Conservation (phyloP, 2,329 filamentous ascomycete genomes). For the Apiospora hydei region DNA sequence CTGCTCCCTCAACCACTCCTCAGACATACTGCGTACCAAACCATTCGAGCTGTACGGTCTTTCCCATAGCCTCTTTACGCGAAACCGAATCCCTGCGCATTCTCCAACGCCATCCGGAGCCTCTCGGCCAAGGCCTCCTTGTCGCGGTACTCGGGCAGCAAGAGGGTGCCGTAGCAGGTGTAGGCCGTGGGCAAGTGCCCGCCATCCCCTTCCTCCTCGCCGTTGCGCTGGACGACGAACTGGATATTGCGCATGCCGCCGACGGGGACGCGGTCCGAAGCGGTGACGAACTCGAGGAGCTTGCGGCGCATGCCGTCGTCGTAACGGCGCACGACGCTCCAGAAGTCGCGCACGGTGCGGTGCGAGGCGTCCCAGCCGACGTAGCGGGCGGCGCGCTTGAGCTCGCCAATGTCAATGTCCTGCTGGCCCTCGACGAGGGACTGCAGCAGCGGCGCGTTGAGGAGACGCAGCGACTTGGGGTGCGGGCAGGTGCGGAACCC, state of each 20-base stretch:
- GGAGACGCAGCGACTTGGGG: slow-evolving; percentile 73
- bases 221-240: slow-evolving; percentile 84
- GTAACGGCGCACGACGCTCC: slow-evolving; percentile 77
- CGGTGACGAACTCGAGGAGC: slow-evolving; percentile 93
- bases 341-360: slow-evolving; percentile 79
- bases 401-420: slow-evolving; percentile 77
- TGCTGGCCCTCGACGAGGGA: slow-evolving; percentile 83
- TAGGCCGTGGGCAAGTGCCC: slow-evolving; percentile 81
- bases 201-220: slow-evolving; percentile 62
- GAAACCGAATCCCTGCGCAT: slow-evolving; percentile 89
- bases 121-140: slow-evolving; percentile 75
- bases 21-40: background rate
- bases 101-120: slow-evolving; percentile 84
- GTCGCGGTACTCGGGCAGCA: slow-evolving; percentile 82
- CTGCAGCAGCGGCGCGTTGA: slow-evolving; percentile 75
- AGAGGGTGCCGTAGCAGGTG: slow-evolving; percentile 90
- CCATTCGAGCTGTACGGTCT: background rate
- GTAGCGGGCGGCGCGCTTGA: slow-evolving; percentile 77
- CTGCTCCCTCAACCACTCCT: background rate
- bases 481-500: slow-evolving; percentile 83
- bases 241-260: slow-evolving; percentile 83
- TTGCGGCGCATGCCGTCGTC: slow-evolving; percentile 74
- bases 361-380: slow-evolving; percentile 79
- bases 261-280: slow-evolving; percentile 87
- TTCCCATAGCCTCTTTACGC: slow-evolving; percentile 53